These are phyloP conservation scores for Alternaria viburni DNA, from an alignment of 2,329 filamentous ascomycete species.

Conservation along the genomic window DNA sequence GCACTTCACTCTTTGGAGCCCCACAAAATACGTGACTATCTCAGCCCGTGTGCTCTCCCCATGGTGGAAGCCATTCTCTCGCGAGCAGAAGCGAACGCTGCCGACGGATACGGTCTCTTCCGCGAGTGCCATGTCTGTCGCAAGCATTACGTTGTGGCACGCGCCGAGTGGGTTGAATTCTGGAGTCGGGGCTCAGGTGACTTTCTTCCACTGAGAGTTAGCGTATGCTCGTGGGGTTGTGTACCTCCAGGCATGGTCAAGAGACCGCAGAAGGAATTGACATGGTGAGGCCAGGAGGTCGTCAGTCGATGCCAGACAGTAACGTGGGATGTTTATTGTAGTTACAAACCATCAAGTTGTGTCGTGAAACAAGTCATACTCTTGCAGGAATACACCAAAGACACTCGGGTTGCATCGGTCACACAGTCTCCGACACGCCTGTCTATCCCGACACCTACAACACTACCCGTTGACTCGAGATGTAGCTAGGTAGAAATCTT, in stretches of 20 bases:
- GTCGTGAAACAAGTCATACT: background rate
- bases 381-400: background rate
- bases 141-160: constrained; percentile 33
- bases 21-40: background rate
- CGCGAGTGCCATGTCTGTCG: constrained; percentile 36
- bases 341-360: background rate
- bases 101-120: constrained; percentile 22
- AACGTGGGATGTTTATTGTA: background rate
- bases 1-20: constrained; percentile 12
- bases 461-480: background rate
- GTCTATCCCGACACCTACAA: background rate
- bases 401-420: background rate
- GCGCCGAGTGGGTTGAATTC: constrained; percentile 44
- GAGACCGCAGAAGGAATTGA: constrained; percentile 14
- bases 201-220: constrained; percentile 30
- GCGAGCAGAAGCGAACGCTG: constrained; percentile 19
- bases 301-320: background rate
- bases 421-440: background rate
- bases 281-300: constrained; percentile 1
- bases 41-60: background rate
- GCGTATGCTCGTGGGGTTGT: constrained; percentile 43
- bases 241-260: constrained; percentile 27
- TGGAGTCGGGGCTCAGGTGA: constrained; percentile 20
- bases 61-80: constrained; percentile 19
- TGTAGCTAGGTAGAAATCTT: background rate